Conservation (phyloP, 768 basidiomycete species). For the Bullera alba region DNA sequence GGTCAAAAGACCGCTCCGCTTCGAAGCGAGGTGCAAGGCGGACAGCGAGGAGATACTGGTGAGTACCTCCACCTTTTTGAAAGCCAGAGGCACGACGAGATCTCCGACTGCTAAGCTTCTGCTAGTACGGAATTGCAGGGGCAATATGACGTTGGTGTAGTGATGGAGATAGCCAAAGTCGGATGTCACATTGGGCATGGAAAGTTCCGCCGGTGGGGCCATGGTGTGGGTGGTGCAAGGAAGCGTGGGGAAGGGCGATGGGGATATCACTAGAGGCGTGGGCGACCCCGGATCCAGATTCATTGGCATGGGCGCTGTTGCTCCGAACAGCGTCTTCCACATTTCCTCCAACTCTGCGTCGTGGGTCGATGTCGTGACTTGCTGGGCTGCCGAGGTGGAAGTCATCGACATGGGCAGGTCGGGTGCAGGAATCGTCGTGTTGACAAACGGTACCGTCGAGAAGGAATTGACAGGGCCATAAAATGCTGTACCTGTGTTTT, state of each 20-base stretch:
- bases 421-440: background rate
- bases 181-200: background rate
- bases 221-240: too few relatives aligned
- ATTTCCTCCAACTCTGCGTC: background rate
- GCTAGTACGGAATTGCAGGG: constrained; percentile 10
- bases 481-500: background rate
- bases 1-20: background rate
- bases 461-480: background rate
- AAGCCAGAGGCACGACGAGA: constrained; percentile 13
- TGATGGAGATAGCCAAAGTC: constrained; percentile 16
- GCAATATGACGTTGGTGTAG: constrained; percentile 18
- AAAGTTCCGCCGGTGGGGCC: too few relatives aligned
- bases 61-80: constrained; percentile 7
- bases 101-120: constrained; percentile 5
- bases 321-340: background rate
- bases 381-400: background rate
- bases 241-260: background rate
- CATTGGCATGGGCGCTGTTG: background rate
- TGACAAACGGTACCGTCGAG: background rate
- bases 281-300: background rate
- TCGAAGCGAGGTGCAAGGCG: constrained; percentile 16
- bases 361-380: background rate
- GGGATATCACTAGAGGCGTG: background rate
- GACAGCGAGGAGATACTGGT: constrained; percentile 10
- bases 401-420: too few relatives aligned